Base-by-base conservation (phyloP, 2,329 filamentous ascomycete genomes). In the Penicillium brevicompactum region DNA sequence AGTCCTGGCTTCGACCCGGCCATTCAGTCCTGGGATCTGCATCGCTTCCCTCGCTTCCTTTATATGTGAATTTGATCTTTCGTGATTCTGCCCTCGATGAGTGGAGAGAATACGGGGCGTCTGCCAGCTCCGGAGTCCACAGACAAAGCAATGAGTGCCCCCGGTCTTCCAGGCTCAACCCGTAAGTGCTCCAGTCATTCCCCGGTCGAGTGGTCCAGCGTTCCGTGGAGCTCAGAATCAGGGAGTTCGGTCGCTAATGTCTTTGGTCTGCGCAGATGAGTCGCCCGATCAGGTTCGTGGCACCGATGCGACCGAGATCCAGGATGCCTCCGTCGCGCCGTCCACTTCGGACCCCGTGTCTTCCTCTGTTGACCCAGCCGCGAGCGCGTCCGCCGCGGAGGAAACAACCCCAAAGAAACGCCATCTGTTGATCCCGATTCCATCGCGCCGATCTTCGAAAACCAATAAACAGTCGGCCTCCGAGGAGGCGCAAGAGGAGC, bases 381-480 rank as follows among this genome's bases (percentile, higher is more conserved):
- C 54, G 18, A 53, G n/a, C 40, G 38, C 62, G 34, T 37, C 67
- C 4, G 38, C 55, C 14, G 53, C 60, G 8, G 61, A 56, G 40
- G 38, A 56, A 22, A 50, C 60, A 24, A 49, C 61, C 21, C 66
- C 72, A 9, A 76, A 72, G 60, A 76, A 74, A 58, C 70, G 71
- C 38, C 67, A 70, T 55, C 65, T 74, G 30, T 64, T 74, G 27
- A 62, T 74, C 24, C 70, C 69, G 40, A 68, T 74, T 37, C 65
- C 74, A 18, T 76, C 74, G 54, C 71, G 72, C 52, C 68, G 71
- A 34, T 76, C 74, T 9, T 72, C 73, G 21, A 73, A 70, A 56
- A 62, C 63, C 24, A 74, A 74, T 47, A 71, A 71, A 51, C 68
- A 71, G 51, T 67, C 70, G 37, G 64, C 67, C n/a, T 62, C 68